These are phyloP conservation scores for Colletotrichum paranaense DNA, from an alignment of 2,329 filamentous ascomycete genomes.

Conservation along the genomic window DNA sequence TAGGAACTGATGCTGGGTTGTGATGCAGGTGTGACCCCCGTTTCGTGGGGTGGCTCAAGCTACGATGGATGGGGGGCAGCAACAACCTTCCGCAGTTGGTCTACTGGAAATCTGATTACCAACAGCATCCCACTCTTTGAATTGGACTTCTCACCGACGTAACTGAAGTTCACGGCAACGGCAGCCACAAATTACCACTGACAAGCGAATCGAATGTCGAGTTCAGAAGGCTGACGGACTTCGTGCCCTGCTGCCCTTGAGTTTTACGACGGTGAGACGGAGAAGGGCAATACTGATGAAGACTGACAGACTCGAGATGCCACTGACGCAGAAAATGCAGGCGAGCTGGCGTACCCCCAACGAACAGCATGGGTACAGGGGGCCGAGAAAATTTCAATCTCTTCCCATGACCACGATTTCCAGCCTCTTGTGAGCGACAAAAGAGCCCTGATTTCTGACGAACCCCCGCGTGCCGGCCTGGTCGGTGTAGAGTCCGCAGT, in stretches of 20 bases:
- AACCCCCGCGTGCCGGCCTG: conserved; percentile 29
- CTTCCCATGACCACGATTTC: conserved; percentile 24
- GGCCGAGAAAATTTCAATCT: background rate
- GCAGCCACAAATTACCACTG: background rate
- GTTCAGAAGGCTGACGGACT: background rate
- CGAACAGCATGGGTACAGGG: background rate
- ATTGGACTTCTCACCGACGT: conserved; percentile 1
- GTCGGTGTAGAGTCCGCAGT: conserved; percentile 30
- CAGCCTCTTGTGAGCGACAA: conserved; percentile 12
- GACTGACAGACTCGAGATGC: background rate
- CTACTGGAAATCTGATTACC: conserved; percentile 13
- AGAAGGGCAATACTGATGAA: background rate
- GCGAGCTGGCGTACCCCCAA: conserved; percentile 1
- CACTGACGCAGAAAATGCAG: background rate
- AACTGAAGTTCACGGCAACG: background rate
- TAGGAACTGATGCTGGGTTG: conserved; percentile 14
- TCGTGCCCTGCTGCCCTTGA: background rate
- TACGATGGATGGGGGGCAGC: conserved; percentile 22
- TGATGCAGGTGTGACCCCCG: conserved; percentile 31
- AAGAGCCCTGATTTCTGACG: conserved; percentile 18
- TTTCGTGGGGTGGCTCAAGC: conserved; percentile 30
- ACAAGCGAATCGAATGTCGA: background rate
- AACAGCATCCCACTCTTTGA: conserved; percentile 16
- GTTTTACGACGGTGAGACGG: background rate
- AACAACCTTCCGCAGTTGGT: conserved; percentile 12